Evolutionary conservation across 1,139 yeast genomes (phyloP), one percentile per base, ranked within the genome.

Genomic region (Saccharomyces hybrid): DNA sequence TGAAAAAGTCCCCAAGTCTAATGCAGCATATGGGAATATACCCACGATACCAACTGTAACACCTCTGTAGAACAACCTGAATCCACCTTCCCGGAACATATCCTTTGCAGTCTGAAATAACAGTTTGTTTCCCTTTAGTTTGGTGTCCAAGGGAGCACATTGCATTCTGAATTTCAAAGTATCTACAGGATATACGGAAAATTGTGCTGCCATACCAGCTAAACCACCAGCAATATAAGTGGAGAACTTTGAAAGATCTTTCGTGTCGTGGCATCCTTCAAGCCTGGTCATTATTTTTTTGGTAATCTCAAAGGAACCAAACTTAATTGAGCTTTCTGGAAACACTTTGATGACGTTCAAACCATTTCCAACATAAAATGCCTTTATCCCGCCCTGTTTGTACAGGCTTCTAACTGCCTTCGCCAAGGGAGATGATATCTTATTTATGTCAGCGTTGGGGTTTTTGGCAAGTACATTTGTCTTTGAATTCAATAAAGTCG

Each of bases 311-410:
- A 93, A 93, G 2, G 96, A 84, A 3, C 99, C 98, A 71, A 93
- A 93, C 69, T 93, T 93, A 82, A 93, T 93, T 2, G 99, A 97
- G 47, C 96, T 86, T 70, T 93, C 99, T 0, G 99, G 99, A 67
- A 93, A 89, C 29, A 93, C 97, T 68, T 93, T 93, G 57, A 90
- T 68, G n/a, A 88, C 91, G 69, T 93, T 93, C 46, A 93, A 75
- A 0, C 98, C 98, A 72, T 91, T 91, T 13, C 98, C 99, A 7
- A 91, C 96, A 68, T 93, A 93, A 67, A 93, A 93, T 0, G 95
- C 84, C 55, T 79, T 79, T 7, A 90, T 57, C 0, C 99, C 99
- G 32, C 97, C 97, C 71, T 88, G 95, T 63, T 80, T 81, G 80
- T 95, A 93, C 46, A 93, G 73, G 1, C 91, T 82, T 54, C 83